These are phyloP conservation scores for Phytopythium delawarense DNA, from an alignment of 352 stramenopile genomes.

Conservation along the genomic window DNA sequence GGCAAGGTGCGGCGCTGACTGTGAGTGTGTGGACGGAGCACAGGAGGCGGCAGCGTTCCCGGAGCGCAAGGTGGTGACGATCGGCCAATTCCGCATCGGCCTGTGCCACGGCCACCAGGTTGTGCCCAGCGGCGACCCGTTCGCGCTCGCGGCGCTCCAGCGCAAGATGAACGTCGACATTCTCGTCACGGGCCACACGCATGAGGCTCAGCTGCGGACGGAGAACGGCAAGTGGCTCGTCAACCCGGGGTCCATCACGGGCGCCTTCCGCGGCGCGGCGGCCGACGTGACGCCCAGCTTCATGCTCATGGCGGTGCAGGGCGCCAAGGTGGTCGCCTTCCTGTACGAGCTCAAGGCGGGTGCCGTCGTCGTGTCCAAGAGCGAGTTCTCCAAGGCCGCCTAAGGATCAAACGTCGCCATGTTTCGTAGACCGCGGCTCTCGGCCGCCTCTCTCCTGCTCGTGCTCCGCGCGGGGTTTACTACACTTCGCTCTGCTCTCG, in stretches of 20 bases:
- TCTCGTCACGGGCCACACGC: conserved; percentile 94
- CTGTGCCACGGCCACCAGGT: conserved; percentile 97
- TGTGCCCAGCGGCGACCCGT: conserved; percentile 88
- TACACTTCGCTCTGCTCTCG: conserved; percentile 15
- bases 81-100: conserved; percentile 96
- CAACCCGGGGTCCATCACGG: conserved; percentile 97
- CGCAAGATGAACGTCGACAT: conserved; percentile 97
- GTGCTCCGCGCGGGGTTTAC: conserved; percentile 10
- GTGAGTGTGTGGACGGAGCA: not conserved
- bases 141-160: conserved; percentile 85
- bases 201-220: conserved; percentile 90
- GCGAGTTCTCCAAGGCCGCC: conserved; percentile 68
- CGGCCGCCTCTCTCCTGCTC: not conserved
- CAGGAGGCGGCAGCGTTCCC: conserved; percentile 80
- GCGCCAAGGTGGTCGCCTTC: conserved; percentile 95
- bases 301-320: conserved; percentile 98
- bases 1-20: not conserved
- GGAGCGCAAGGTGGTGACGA: conserved; percentile 94
- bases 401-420: conserved; percentile 8
- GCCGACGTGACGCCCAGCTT: conserved; percentile 92
- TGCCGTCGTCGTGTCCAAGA: conserved; percentile 87
- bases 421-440: conserved; percentile 6
- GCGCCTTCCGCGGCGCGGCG: conserved; percentile 86
- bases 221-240: conserved; percentile 96
- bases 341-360: conserved; percentile 92